Base-by-base conservation (phyloP, 108 stramenopile species). In the Chaetoceros muelleri region DNA sequence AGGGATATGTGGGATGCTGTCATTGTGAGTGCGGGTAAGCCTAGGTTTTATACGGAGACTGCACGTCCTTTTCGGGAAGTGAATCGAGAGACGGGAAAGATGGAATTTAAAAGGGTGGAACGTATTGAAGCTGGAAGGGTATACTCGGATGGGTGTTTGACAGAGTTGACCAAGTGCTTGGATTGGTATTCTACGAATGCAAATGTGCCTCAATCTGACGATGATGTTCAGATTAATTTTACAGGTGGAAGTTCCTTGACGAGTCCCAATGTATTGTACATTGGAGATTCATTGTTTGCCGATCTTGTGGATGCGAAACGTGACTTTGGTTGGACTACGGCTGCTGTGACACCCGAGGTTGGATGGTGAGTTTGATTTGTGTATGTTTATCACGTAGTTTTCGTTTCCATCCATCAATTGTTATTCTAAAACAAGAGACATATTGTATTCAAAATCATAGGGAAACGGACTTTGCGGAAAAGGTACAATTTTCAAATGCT, bases 281-380 rank as follows among this genome's bases (percentile, higher is more conserved):
- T 98, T 55, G 97, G 97, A 20, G 97, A 98, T 57, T 92, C 90
- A 24, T 68, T 98, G 16, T 96, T 95, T 74, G 95, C 97, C n/a
- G 95, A 98, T 78, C 64, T 98, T 29, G 96, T 97, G 7, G 95
- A 95, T 61, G 96, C 95, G 8, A 94, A 95, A 31, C 82, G 88
- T 16, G 86, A 90, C 59, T 90, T 74, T 52, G 86, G 87, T 2
- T 94, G 93, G 93, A 85, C 73, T 19, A 93, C 92, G 20, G 92
- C 85, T n/a, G 92, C 85, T 19, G 88, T 94, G 13, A 80, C 83
- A 8, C 85, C 90, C 2, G 90, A 92, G 47, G 84, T 92, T 2
- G 67, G 62, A 19, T 48, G 52, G 57, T 10, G 44, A 44, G 44
- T 17, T 10, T 44, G 10, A 17, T 10, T n/a, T n/a, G n/a, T n/a